phyloP scores from a whole-genome alignment of 352 stramenopile genomes.

The Pythium oligandrum region DNA sequence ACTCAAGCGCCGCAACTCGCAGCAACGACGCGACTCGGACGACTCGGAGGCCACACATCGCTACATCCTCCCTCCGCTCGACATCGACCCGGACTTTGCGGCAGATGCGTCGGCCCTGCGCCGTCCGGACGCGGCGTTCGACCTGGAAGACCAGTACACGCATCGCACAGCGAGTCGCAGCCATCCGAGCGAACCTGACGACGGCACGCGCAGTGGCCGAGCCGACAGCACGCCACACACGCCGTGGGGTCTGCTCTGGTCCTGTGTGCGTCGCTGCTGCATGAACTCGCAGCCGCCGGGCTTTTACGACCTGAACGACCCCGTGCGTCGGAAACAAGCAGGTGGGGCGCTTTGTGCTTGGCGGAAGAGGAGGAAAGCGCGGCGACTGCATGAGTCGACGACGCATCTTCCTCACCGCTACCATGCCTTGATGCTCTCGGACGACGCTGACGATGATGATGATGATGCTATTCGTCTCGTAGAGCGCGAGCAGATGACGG shows the following conservation, averaged over 20 bases:
- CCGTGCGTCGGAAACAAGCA: constrained; percentile 26
- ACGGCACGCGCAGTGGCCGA: not conserved
- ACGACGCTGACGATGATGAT: constrained; percentile 16
- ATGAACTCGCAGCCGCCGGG: constrained; percentile 13
- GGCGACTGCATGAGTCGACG: constrained; percentile 4
- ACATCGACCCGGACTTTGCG: constrained; percentile 10
- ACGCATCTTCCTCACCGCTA: constrained; percentile 16
- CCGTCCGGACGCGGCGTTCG: not conserved
- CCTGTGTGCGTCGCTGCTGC: constrained; percentile 11
- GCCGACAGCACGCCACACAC: not conserved
- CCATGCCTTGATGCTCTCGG: constrained; percentile 19
- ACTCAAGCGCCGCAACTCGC: constrained; percentile 8
- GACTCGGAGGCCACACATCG: not conserved
- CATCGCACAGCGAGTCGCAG: not conserved
- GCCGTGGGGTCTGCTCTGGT: constrained; percentile 4
- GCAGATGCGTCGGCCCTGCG: constrained; percentile 9
- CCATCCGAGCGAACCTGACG: constrained; percentile 1
- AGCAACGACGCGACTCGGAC: constrained; percentile 4
- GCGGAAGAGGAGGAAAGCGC: constrained; percentile 2
- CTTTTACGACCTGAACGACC: constrained; percentile 30
- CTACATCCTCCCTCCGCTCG: constrained; percentile 7
- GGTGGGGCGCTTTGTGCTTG: constrained; percentile 14
- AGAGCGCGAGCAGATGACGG: constrained; percentile 46
- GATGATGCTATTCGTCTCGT: constrained; percentile 21
- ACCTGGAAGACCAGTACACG: too few species aligned